Evolutionary conservation across 306 rosid species (phyloP), one percentile per base, ranked within the genome.

Genomic region (Sophora flavescens): DNA sequence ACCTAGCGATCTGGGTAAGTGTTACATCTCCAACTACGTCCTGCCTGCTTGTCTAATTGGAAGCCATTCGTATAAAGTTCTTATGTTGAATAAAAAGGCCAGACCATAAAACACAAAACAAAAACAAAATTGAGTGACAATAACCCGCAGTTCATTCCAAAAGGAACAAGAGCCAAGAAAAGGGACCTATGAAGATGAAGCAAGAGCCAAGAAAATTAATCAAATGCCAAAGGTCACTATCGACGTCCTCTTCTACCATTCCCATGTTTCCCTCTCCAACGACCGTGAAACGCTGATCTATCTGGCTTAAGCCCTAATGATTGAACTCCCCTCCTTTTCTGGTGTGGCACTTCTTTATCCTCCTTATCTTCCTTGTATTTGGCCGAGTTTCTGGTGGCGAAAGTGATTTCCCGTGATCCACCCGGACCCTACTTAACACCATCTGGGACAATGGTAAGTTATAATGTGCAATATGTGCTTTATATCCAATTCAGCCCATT

Each of bases 321-420:
- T 58, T 89, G 92, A 61, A 86, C 82, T 45, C 97, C 97, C 63
- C 98, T 83, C 80, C 84, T 83, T 83, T 84, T 89, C 70, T 64
- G 86, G 51, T 48, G 86, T 6, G 39, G 78, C 11, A 22, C 39
- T 57, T 87, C 87, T 36, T 22, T 52, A 15, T 83, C 91, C 0
- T 82, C 91, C 4, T 80, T 84, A 0, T 92, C 93, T 73, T 91
- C 98, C 73, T 76, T 78, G 75, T 91, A 92, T 84, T 68, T 88
- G 70, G 93, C 78, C 3, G 85, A 82, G 85, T 86, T 90, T 86
- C 91, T 92, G 0, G 96, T 15, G n/a, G 79, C 81, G 78, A 95
- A 95, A 3, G 98, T 87, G 71, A 95, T 88, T 77, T 92, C 93
- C 28, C 98, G 86, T 1, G 98, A 90, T 63, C 98, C 98, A 51